Conservation (phyloP, 495 filamentous ascomycete genomes). For the Penicillium longicatenatum region DNA sequence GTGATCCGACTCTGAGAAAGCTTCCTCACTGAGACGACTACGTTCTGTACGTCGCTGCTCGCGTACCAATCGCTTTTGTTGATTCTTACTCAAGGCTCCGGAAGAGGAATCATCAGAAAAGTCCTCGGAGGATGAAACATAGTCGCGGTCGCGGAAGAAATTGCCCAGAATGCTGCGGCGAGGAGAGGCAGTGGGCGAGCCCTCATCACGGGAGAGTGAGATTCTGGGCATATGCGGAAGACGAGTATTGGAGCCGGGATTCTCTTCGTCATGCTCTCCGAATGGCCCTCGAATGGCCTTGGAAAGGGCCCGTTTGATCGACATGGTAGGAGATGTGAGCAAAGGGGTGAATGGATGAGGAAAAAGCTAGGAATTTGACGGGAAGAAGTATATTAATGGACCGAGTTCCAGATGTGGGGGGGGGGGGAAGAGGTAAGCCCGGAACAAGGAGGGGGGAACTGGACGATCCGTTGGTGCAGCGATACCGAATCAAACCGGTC, state of each 20-base stretch:
- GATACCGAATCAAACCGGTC: neutral
- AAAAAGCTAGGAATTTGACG: neutral
- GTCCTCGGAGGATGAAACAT: conserved; percentile 49
- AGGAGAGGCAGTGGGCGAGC: conserved; percentile 29
- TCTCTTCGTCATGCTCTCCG: conserved; percentile 28
- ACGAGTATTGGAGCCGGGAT: conserved; percentile 21
- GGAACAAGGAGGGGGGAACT: neutral
- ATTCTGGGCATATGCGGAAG: conserved; percentile 16
- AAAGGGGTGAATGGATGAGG: conserved; percentile 1
- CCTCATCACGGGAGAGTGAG: conserved; percentile 19
- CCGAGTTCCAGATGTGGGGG: conserved; percentile 4
- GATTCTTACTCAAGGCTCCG: conserved; percentile 52
- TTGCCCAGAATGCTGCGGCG: conserved; percentile 44
- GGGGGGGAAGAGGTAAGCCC: conserved; percentile 1
- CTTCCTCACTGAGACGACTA: conserved; percentile 54
- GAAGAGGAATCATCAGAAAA: conserved; percentile 47
- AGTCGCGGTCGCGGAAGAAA: conserved; percentile 44
- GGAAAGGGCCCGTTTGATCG: conserved; percentile 47
- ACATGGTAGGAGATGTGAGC: conserved; percentile 34
- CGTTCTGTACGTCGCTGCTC: conserved; percentile 44
- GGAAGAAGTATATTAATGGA: neutral
- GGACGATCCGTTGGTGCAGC: neutral
- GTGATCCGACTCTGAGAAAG: conserved; percentile 51
- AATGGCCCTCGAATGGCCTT: conserved; percentile 37
- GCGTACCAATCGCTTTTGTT: conserved; percentile 51